These are phyloP conservation scores for Trichoderma atrobrunneum DNA, from an alignment of 2,329 filamentous ascomycete genomes.

Conservation along the genomic window DNA sequence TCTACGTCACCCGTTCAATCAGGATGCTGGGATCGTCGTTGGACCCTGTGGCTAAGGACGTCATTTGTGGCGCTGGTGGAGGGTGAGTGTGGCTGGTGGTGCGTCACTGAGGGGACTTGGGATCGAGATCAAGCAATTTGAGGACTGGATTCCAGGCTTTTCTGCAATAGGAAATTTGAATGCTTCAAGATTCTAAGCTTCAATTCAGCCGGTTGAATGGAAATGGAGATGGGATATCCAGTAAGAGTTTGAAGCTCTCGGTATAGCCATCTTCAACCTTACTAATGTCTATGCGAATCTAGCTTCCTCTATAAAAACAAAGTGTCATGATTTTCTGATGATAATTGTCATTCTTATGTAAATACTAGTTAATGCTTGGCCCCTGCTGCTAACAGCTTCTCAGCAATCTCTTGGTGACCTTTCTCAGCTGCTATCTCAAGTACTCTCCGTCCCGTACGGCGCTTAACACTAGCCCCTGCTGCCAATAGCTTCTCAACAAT, in stretches of 20 bases:
- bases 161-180: neutral
- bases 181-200: neutral
- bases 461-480: neutral
- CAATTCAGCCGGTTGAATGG: neutral
- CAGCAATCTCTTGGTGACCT: neutral
- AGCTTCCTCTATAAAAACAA: neutral
- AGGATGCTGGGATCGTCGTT: neutral
- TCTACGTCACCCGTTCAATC: slow-evolving; percentile 5
- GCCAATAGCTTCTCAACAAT: too few species aligned
- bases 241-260: neutral
- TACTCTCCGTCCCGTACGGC: neutral
- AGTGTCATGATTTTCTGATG: neutral
- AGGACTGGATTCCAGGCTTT: neutral
- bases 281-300: neutral
- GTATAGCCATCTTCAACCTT: neutral
- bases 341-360: neutral
- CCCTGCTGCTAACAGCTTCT: neutral
- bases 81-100: neutral
- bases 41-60: slow-evolving; percentile 18
- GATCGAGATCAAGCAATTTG: neutral
- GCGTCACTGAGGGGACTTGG: neutral
- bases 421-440: too few species aligned
- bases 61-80: slow-evolving; percentile 14
- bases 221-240: neutral
- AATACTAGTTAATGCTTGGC: neutral